Base-by-base conservation (phyloP, 108 stramenopile genomes). In the Phaeodactylum tricornutum region DNA sequence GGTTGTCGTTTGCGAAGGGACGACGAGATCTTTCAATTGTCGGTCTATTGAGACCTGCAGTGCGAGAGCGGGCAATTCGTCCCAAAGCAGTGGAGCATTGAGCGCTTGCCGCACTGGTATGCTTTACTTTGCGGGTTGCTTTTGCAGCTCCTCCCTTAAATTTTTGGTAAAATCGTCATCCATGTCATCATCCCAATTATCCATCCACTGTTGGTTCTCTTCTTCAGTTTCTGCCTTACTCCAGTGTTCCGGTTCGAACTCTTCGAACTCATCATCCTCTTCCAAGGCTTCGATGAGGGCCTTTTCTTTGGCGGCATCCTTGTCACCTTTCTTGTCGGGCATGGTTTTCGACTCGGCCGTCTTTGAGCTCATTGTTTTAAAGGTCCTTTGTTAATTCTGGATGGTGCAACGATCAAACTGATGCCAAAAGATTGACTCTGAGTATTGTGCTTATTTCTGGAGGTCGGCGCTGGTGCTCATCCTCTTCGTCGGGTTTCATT, bases 141-240 rank as follows among this genome's bases (percentile, higher is more conserved):
- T 64, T 29, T 65, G 53, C 16, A 94, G 59, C 62, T 94, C 93
- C 39, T 62, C 81, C 55, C 93, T 50, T 25, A 94, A 55, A 46
- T 85, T 79, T 56, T 79, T 89, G 15, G 90, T 92, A 64, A 94
- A 94, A 49, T 94, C 93, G 46, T 94, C 90, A 43, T 94, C 93
- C 67, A 92, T 92, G 59, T 92, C 93, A 50, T 94, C 93, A 47
- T 94, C 93, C 93, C 93, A 94, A 59, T 92, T 90, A 51, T 94
- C 90, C 72, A 85, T 76, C 93, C 93, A 94, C 61, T 89, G 85
- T 68, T 89, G 87, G 23, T 67, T 65, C 47, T 94, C 93, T 38
- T 90, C 89, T 36, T 87, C 87, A 62, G 88, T 87, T 23, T 87
- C 89, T 4, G 62, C 48, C 25, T 64, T 63, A 30, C 76, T 79